phyloP scores from a whole-genome alignment of 1,139 yeast genomes.

The Waltiozyma sp. region DNA sequence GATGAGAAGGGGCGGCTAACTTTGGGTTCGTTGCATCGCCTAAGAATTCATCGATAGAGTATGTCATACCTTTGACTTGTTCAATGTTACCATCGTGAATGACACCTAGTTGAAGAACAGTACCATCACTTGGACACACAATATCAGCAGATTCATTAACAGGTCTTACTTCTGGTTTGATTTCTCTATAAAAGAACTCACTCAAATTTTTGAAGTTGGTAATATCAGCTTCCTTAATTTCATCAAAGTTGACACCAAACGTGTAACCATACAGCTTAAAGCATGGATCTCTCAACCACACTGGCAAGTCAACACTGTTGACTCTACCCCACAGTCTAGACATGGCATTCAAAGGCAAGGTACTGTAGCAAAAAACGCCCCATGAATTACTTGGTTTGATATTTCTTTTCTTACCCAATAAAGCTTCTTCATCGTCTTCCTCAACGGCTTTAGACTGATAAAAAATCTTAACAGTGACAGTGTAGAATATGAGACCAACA shows the following conservation, averaged over 20 bases:
- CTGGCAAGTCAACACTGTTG: constrained; percentile 74
- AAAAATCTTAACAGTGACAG: constrained; percentile 46
- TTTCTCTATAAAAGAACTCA: constrained; percentile 82
- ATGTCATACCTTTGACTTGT: constrained; percentile 94
- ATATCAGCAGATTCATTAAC: constrained; percentile 50
- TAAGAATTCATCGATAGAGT: constrained; percentile 77
- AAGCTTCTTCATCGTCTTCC: constrained; percentile 12
- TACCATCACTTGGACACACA: constrained; percentile 93
- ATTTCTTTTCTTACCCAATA: constrained; percentile 20
- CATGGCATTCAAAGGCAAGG: constrained; percentile 83
- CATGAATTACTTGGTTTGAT: constrained; percentile 59
- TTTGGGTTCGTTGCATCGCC: constrained; percentile 42
- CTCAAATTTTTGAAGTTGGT: constrained; percentile 66
- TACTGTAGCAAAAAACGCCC: constrained; percentile 81
- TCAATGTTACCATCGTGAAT: constrained; percentile 78
- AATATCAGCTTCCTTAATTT: constrained; percentile 77
- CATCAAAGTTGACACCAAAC: constrained; percentile 85
- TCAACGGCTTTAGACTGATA: constrained; percentile 15
- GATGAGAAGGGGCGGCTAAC: constrained; percentile 53
- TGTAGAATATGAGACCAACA: constrained; percentile 51
- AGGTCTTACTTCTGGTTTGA: constrained; percentile 75
- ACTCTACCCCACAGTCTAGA: constrained; percentile 93
- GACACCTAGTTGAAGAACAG: constrained; percentile 72
- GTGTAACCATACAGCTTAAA: constrained; percentile 64
- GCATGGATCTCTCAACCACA: constrained; percentile 81